Conservation (phyloP, 208 protist genomes). For the Trypanosoma melophagium region DNA sequence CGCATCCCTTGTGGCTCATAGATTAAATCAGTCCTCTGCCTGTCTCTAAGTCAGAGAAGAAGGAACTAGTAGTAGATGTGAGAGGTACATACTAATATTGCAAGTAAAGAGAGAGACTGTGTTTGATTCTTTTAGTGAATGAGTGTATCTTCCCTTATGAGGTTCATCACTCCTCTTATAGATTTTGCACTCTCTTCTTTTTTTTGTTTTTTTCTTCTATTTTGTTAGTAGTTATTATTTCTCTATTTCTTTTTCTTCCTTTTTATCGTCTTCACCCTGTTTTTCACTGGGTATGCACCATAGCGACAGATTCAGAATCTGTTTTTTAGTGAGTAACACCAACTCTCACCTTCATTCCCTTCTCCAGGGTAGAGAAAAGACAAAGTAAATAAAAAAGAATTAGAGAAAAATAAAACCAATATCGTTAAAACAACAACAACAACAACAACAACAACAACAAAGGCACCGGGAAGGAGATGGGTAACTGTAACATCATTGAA, state of each 20-base stretch:
- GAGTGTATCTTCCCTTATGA: background rate
- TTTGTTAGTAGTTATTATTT: background rate
- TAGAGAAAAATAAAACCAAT: background rate
- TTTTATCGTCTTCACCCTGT: background rate
- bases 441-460: background rate
- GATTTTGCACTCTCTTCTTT: background rate
- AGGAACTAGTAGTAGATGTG: constrained; percentile 12
- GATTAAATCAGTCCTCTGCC: constrained; percentile 22
- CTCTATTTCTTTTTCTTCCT: background rate
- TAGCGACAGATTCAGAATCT: no score
- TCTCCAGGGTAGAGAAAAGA: no score
- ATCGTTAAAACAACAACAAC: constrained; percentile 5
- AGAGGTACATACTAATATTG: background rate
- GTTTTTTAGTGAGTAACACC: no score
- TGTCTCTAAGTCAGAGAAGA: constrained; percentile 9
- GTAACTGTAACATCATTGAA: constrained; percentile 45
- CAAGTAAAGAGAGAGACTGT: no score
- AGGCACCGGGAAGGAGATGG: background rate
- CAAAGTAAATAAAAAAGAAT: no score
- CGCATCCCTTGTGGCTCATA: constrained; percentile 57
- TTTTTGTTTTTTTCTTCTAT: background rate
- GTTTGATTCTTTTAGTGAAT: no score
- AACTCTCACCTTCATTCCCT: no score
- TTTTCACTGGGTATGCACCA: background rate
- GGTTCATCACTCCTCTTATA: background rate